Evolutionary conservation across 495 filamentous ascomycete species (phyloP), one percentile per base, ranked within the genome.

Genomic region (Haplographium delicatum): DNA sequence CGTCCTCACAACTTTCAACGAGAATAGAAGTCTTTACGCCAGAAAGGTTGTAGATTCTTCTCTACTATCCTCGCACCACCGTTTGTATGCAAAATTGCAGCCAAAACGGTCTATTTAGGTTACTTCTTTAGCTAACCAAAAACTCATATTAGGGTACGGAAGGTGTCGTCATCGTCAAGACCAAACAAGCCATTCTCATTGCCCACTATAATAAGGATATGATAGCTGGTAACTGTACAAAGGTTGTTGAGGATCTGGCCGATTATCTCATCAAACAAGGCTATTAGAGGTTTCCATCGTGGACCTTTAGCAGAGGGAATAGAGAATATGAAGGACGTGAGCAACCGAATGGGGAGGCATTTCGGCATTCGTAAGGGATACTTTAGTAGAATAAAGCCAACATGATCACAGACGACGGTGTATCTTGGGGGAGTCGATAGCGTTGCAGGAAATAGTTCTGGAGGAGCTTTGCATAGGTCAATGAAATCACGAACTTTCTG

Each of bases 181-280:
- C 91, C 56, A 81, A 69, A 44, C 85, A 91, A 69, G 86, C 88
- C 60, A 78, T 96, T 63, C 81, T 98, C 62, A 69, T 98, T 66
- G 84, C 78, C 58, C 88, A 95, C 73, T 85, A 95, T 75, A 74
- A 74, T 60, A 89, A 94, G 64, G 65, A 56, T 31, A 68, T 78
- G 34, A 73, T 82, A 60, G 83, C 83, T 22, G 84, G 84, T 51
- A 76, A 79, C 62, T 74, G 85, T 41, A 78, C 79, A 41, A 76
- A 68, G 56, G 76, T 76, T 16, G 79, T 85, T 50, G 84, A 85
- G 72, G 67, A 79, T 47, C 72, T 91, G 52, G 85, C 72, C 33
- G 88, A 91, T 58, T 90, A 91, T 66, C 72, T 91, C 53, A 77
- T 83, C 57, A 72, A 75, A 45, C 65, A 70, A 20, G 83, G 84